Conservation (phyloP, 371 early-diverging fungal genomes). For the Actinomucor elegans region DNA sequence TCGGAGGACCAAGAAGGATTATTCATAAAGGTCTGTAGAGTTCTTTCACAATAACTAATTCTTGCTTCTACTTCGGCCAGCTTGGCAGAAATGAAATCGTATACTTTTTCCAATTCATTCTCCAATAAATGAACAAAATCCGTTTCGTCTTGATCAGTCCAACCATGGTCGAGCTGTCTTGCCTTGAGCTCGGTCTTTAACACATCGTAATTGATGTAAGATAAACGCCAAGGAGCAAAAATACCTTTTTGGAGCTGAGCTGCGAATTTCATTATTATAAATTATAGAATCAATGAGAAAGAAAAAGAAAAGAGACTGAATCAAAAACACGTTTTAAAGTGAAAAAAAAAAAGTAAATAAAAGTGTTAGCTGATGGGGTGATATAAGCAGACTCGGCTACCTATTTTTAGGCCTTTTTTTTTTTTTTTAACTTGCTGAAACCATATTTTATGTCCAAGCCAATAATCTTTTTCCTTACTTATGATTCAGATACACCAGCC, state of each 20-base stretch:
- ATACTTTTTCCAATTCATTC: constrained; percentile 85
- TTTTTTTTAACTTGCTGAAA: constrained; percentile 2
- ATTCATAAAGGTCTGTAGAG: constrained; percentile 54
- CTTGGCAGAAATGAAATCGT: constrained; percentile 69
- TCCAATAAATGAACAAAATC: constrained; percentile 70
- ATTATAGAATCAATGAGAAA: background rate
- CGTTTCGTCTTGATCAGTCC: constrained; percentile 69
- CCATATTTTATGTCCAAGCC: background rate
- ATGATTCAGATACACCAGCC: background rate
- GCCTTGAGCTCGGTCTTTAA: constrained; percentile 35
- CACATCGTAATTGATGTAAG: constrained; percentile 39
- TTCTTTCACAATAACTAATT: constrained; percentile 81
- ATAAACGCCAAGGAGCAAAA: constrained; percentile 45
- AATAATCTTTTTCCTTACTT: background rate
- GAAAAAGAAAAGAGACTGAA: background rate
- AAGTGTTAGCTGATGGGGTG: constrained; percentile 2
- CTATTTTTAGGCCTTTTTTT: constrained; percentile 1
- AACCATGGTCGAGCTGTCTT: constrained; percentile 38
- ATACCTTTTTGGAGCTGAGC: constrained; percentile 30
- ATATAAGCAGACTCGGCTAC: background rate
- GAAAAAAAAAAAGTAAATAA: constrained; percentile 1
- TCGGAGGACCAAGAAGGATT: constrained; percentile 42
- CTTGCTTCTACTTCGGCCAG: constrained; percentile 79
- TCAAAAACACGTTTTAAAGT: background rate
- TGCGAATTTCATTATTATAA: constrained; percentile 28